A percentile compares a stretch with the other conserved stretches of the same genome.
These are phyloP conservation scores for Dalbergia oliveri DNA, from an alignment of 306 rosid genomes.

Conservation along the genomic window DNA sequence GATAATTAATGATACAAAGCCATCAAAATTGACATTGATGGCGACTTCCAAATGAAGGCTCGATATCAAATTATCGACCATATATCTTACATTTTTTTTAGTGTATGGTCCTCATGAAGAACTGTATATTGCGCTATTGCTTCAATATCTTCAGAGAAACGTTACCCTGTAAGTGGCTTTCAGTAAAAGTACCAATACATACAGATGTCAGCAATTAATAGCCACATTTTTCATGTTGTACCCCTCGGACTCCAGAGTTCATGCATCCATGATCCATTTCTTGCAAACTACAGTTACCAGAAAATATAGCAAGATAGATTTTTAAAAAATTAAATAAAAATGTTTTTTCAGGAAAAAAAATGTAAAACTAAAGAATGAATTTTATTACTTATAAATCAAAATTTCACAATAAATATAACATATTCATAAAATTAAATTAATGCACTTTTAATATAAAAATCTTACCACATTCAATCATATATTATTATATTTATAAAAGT, in stretches of 20 bases:
- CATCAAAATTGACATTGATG: slow-evolving; percentile 58
- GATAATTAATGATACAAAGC: slow-evolving; percentile 58
- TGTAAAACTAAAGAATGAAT: not conserved
- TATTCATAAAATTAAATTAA: too few relatives aligned
- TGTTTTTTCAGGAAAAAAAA: too few relatives aligned
- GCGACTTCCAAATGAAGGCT: slow-evolving; percentile 50
- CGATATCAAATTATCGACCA: not conserved
- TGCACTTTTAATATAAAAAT: too few relatives aligned
- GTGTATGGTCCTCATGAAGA: slow-evolving; percentile 4
- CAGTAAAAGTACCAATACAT: not conserved
- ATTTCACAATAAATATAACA: too few relatives aligned
- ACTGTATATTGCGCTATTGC: not conserved
- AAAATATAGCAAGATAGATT: not conserved
- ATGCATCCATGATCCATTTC: slow-evolving; percentile 9
- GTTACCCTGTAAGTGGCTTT: slow-evolving; percentile 10
- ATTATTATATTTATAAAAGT: too few relatives aligned
- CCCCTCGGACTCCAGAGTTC: not conserved
- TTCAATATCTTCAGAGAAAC: slow-evolving; percentile 36
- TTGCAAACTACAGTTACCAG: slow-evolving; percentile 7
- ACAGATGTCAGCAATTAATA: too few relatives aligned
- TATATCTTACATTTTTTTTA: not conserved
- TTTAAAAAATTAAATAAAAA: too few relatives aligned
- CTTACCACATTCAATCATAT: too few relatives aligned
- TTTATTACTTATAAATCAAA: too few relatives aligned
- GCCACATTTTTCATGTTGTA: not conserved